Percentiles rank a stretch among this genome's conserved stretches.
These are phyloP conservation scores for Chiua sp. DNA, from an alignment of 1,284 basidiomycete genomes.

Conservation along the genomic window DNA sequence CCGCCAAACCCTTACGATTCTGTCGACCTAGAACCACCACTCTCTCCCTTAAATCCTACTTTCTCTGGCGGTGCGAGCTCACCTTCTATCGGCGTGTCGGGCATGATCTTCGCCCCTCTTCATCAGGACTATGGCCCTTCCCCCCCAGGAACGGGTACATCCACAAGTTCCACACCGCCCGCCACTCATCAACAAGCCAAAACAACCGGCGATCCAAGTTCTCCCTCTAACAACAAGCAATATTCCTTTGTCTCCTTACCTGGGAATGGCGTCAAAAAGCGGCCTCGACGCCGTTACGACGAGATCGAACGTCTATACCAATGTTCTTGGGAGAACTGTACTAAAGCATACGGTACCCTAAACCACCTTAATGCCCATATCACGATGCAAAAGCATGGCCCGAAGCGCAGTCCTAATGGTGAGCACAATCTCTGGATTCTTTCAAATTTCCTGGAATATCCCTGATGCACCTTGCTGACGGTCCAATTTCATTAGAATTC, in stretches of 20 bases:
- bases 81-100: conserved; percentile 41
- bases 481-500: conserved; percentile 70
- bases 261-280: conserved; percentile 81
- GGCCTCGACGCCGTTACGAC: conserved; percentile 83
- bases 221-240: conserved; percentile 58
- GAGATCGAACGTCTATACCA: conserved; percentile 93
- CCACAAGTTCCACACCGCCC: conserved; percentile 49
- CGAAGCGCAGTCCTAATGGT: conserved; percentile 85
- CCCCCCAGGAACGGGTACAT: conserved; percentile 61
- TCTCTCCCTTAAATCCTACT: conserved; percentile 54
- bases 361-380: conserved; percentile 95
- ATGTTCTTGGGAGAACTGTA: conserved; percentile 84
- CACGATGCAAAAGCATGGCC: conserved; percentile 90
- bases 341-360: conserved; percentile 87
- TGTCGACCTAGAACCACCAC: conserved; percentile 46
- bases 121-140: conserved; percentile 57
- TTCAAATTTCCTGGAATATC: background rate
- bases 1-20: conserved; percentile 35
- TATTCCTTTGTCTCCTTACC: conserved; percentile 83
- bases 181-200: conserved; percentile 27
- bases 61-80: conserved; percentile 45
- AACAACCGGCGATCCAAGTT: conserved; percentile 21
- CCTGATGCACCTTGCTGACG: conserved; percentile 9
- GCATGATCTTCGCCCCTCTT: conserved; percentile 47
- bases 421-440: conserved; percentile 33